A percentile compares a stretch with the other conserved stretches of the same genome.
Conservation (phyloP, 371 early-diverging fungal species). For the Mortierella sp. region DNA sequence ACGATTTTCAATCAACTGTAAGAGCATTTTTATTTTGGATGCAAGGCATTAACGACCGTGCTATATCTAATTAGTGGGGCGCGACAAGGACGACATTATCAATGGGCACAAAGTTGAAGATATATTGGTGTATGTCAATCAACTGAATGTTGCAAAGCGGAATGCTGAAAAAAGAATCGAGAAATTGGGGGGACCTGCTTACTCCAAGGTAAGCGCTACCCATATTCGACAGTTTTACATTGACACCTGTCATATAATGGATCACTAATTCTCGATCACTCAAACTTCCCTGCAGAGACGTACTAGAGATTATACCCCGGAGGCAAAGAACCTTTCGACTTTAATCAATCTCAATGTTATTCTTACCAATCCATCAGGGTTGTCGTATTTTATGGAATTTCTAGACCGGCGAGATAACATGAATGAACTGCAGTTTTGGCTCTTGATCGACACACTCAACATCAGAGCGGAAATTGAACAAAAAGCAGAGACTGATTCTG, state of each 20-base stretch:
- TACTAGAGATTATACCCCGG: conserved; percentile 25
- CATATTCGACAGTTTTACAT: too few relatives aligned
- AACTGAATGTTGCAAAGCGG: conserved; percentile 78
- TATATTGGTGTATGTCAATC: conserved; percentile 77
- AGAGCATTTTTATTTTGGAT: conserved; percentile 9
- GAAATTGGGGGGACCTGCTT: conserved; percentile 67
- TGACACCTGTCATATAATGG: background rate
- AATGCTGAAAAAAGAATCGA: conserved; percentile 81
- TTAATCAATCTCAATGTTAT: conserved; percentile 32
- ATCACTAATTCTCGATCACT: background rate
- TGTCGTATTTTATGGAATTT: conserved; percentile 87
- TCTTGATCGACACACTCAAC: conserved; percentile 78
- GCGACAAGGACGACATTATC: conserved; percentile 78
- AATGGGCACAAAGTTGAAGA: conserved; percentile 87
- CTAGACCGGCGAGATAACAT: conserved; percentile 80
- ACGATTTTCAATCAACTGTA: background rate
- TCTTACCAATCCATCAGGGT: conserved; percentile 70
- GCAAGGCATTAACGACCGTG: background rate
- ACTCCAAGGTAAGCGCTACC: conserved; percentile 57
- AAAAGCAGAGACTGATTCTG: conserved; percentile 2
- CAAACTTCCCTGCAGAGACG: conserved; percentile 19
- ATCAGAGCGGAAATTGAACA: conserved; percentile 32
- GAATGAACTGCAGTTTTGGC: conserved; percentile 81
- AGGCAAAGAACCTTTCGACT: conserved; percentile 25
- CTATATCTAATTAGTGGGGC: conserved; percentile 61